phyloP scores from a whole-genome alignment of 169 alveolate genomes.

The Plasmodium vivax region DNA sequence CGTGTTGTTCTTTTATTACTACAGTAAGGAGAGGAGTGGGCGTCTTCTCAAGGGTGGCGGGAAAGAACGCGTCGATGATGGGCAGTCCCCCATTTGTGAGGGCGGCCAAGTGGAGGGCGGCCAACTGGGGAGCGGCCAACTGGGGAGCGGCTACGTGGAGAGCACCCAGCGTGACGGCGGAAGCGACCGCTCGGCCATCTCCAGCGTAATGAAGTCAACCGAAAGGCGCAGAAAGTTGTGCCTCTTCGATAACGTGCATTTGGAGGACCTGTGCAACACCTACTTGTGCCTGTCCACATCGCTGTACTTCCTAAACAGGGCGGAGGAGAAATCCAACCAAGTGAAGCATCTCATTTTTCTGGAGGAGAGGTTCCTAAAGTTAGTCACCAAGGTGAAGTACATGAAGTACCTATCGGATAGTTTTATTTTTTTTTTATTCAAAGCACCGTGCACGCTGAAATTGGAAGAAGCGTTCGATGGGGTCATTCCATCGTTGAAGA shows the following conservation, averaged over 20 bases:
- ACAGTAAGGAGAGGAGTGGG: slow-evolving; percentile 8
- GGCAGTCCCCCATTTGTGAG: background rate
- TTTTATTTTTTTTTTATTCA: slow-evolving; percentile 50
- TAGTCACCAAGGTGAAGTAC: slow-evolving; percentile 31
- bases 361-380: slow-evolving; percentile 38
- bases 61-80: background rate
- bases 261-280: slow-evolving; percentile 51
- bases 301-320: slow-evolving; percentile 26
- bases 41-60: background rate
- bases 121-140: background rate
- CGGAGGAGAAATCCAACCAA: slow-evolving; percentile 49
- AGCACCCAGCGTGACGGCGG: background rate
- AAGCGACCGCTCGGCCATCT: slow-evolving; percentile 12
- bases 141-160: background rate
- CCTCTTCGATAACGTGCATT: slow-evolving; percentile 27
- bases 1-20: slow-evolving; percentile 32
- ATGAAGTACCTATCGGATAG: slow-evolving; percentile 67
- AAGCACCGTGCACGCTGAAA: slow-evolving; percentile 39
- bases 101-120: background rate
- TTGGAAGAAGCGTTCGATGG: slow-evolving; percentile 46
- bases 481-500: slow-evolving; percentile 31
- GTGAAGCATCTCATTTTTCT: slow-evolving; percentile 41
- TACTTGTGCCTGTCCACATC: slow-evolving; percentile 49
- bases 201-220: slow-evolving; percentile 25
- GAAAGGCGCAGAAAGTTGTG: background rate